Evolutionary conservation across 257 asterid species (phyloP).

Genomic region (Solanum verrucosum): DNA sequence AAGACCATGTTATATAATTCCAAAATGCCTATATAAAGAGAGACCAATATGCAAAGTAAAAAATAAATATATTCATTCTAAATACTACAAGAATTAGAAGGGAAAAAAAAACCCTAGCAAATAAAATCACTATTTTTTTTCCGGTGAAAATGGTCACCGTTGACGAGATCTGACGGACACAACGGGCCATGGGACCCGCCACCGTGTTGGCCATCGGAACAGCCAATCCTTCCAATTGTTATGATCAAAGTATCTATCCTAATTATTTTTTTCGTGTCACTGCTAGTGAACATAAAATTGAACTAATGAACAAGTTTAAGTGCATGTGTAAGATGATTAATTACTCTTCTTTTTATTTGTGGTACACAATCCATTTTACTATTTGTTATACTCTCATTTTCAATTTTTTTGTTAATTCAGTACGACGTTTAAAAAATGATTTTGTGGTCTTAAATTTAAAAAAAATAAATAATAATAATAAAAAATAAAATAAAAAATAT

Average conservation of each 20-base stretch:
- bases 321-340: neutral
- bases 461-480: too few species aligned
- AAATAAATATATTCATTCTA: too few species aligned
- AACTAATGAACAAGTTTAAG: neutral
- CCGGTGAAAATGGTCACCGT: neutral
- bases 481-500: too few species aligned
- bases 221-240: neutral
- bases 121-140: too few species aligned
- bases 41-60: too few species aligned
- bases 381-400: neutral
- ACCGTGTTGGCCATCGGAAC: conserved; percentile 4
- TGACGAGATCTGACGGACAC: neutral
- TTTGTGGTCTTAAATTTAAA: too few species aligned
- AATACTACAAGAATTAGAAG: too few species aligned
- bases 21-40: too few species aligned
- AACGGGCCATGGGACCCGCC: neutral
- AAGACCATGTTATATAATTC: too few species aligned
- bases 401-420: too few species aligned
- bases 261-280: neutral
- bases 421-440: too few species aligned
- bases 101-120: too few species aligned
- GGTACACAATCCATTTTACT: neutral
- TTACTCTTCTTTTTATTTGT: neutral
- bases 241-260: neutral
- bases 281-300: neutral